Evolutionary conservation across 768 basidiomycete genomes (phyloP).

Genomic region (Rickenella mellea): DNA sequence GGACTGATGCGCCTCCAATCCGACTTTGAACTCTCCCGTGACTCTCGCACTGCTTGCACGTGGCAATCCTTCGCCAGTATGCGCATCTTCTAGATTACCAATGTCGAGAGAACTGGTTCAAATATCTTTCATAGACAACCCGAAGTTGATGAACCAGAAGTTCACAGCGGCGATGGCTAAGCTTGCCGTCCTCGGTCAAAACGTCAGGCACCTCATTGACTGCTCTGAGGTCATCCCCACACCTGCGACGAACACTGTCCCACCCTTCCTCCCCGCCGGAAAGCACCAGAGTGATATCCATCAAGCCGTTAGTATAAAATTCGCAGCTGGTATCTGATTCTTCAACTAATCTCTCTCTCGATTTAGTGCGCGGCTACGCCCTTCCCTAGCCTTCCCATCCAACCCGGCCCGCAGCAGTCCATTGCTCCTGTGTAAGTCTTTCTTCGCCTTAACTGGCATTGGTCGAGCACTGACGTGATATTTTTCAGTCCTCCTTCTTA

Average conservation of each 20-base stretch:
- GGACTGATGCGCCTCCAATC: slow-evolving; percentile 22
- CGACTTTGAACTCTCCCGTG: slow-evolving; percentile 25
- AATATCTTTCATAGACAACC: slow-evolving; percentile 22
- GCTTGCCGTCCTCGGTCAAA: slow-evolving; percentile 17
- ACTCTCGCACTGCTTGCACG: slow-evolving; percentile 21
- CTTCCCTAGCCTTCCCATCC: no score
- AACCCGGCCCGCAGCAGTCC: no score
- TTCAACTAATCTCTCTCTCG: neutral
- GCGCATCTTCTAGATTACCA: slow-evolving; percentile 22
- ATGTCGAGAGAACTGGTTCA: slow-evolving; percentile 34
- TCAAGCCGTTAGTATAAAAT: neutral
- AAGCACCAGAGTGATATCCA: no score
- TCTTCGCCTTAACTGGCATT: no score
- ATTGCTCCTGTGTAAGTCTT: no score
- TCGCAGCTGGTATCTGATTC: neutral
- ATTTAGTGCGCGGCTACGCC: no score
- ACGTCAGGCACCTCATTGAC: slow-evolving; percentile 14
- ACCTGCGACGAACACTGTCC: no score
- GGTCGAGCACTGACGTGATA: no score
- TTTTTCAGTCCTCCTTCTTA: no score
- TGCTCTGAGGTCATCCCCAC: slow-evolving; percentile 21
- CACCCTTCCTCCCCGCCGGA: no score
- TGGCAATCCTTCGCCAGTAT: slow-evolving; percentile 34
- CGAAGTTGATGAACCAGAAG: neutral
- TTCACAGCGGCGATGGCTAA: slow-evolving; percentile 12